Base-by-base conservation (phyloP, 129 eudicot species). In the Tagetes erecta region DNA sequence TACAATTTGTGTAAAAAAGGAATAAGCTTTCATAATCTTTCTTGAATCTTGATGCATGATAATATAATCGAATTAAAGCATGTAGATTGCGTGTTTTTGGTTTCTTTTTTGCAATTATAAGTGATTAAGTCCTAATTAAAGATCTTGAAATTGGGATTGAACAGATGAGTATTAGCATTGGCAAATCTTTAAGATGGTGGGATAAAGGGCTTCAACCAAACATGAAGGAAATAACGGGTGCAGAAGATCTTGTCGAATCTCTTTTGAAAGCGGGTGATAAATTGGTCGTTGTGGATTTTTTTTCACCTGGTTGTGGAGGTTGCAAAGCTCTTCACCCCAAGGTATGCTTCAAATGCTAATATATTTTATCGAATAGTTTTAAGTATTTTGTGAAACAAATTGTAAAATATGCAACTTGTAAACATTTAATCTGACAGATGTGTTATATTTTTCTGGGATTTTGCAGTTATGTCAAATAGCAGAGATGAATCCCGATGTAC, bases 251-350 rank as follows among this genome's bases (percentile, higher is more conserved):
- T 35, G 90, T 89, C 4, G 88, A 85, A 13, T 81, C 92, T 38
- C 81, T 89, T 13, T 31, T 76, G 53, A 78, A 68, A 6, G 92
- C 92, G 0, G 92, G 96, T 36, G 92, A 89, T 82, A 82, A 80
- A 53, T 55, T 89, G 77, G 90, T 89, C 0, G 81, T 89, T 20
- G 88, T 89, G 8, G 88, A 85, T 85, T 89, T 89, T 75, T 83
- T 83, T 76, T 89, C 96, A 13, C 96, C 90, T 71, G 96, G 92
- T 55, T 89, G 96, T 78, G 96, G 96, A 51, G 96, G 96, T n/a
- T 89, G 96, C 83, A 87, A 60, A 82, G 96, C 93, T 74, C 96
- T 90, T 78, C 93, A 90, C 78, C 96, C 93, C 46, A 90, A 90
- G 96, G 96, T 90, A 71, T 36, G 31, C 12, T 42, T 41, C 27